A percentile compares a stretch with the other conserved stretches of the same genome.
Conservation (phyloP, 2,329 filamentous ascomycete species). For the Cytospora schulzeri region DNA sequence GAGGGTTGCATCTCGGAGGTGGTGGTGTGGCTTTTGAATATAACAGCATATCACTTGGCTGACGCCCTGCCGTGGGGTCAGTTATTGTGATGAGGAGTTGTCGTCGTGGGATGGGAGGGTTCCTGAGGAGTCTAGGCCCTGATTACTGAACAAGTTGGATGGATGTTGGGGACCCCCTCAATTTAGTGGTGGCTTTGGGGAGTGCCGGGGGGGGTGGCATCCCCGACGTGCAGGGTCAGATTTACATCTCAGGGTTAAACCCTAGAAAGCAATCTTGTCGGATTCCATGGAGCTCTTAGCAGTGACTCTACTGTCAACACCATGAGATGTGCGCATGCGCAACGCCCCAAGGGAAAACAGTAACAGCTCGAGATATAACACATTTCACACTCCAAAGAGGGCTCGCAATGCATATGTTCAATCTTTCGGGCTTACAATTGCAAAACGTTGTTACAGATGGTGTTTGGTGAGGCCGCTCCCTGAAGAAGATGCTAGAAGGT, state of each 20-base stretch:
- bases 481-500: constrained; percentile 33
- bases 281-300: background rate
- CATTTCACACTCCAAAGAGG: background rate
- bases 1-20: background rate
- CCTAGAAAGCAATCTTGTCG: background rate
- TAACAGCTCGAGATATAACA: background rate
- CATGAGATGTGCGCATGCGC: background rate
- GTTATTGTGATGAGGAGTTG: too few relatives aligned
- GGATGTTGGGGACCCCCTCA: background rate
- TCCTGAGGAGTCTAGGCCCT: too few relatives aligned
- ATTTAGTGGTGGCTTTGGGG: too few relatives aligned
- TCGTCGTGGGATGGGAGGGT: too few relatives aligned
- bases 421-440: background rate
- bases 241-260: background rate
- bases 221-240: background rate
- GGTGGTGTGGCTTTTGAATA: background rate
- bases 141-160: too few relatives aligned
- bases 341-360: too few relatives aligned
- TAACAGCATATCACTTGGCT: background rate
- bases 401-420: background rate
- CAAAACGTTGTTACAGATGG: background rate
- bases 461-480: background rate
- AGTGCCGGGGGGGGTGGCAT: too few relatives aligned
- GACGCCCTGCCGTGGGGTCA: background rate
- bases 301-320: background rate